Evolutionary conservation across 495 filamentous ascomycete species (phyloP).

Genomic region (Talaromyces ruber): DNA sequence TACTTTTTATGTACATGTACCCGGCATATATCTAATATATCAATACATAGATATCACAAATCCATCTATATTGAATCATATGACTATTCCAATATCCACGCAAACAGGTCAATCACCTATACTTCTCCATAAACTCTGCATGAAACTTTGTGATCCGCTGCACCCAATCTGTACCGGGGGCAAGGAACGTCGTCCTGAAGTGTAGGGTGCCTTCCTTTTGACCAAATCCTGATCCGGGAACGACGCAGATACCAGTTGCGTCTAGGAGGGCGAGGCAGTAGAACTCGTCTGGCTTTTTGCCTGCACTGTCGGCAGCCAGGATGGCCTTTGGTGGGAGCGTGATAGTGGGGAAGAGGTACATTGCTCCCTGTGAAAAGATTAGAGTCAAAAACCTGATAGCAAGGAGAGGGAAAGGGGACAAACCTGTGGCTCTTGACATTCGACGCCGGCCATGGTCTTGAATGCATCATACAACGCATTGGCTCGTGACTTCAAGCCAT

Average conservation of each 20-base stretch:
- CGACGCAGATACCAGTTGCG: constrained; percentile 90
- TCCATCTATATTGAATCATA: background rate
- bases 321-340: constrained; percentile 64
- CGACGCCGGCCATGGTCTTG: constrained; percentile 88
- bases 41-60: background rate
- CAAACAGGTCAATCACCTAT: constrained; percentile 23
- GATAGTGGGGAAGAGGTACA: constrained; percentile 99
- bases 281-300: constrained; percentile 78
- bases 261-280: constrained; percentile 87
- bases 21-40: background rate
- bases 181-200: constrained; percentile 94
- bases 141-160: constrained; percentile 85
- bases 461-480: constrained; percentile 82
- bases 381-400: background rate
- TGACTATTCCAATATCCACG: background rate
- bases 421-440: constrained; percentile 66
- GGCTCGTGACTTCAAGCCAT: constrained; percentile 68
- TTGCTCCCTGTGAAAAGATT: constrained; percentile 55
- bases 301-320: constrained; percentile 63
- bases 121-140: constrained; percentile 83
- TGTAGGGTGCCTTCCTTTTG: constrained; percentile 88
- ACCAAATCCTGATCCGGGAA: constrained; percentile 87
- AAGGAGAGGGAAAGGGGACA: background rate
- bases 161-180: constrained; percentile 93
- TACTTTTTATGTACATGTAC: background rate